Percentiles rank a stretch among this genome's conserved stretches.
Evolutionary conservation across 441 rosid genomes (phyloP).

Genomic region (Gossypium trilobum): DNA sequence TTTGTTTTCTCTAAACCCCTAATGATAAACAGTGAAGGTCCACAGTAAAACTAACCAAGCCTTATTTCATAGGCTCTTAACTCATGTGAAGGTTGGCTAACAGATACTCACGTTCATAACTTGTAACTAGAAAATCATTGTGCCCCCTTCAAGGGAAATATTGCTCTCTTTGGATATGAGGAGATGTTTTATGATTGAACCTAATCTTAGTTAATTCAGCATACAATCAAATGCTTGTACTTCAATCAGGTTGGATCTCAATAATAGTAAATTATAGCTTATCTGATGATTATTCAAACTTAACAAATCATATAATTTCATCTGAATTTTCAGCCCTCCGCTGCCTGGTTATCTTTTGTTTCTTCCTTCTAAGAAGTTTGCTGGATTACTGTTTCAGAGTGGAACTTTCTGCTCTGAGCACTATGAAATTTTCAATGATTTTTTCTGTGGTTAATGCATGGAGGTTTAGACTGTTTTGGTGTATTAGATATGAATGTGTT

Average conservation of each 20-base stretch:
- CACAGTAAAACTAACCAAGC: not conserved
- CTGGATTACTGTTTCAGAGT: not conserved
- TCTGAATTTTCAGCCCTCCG: not conserved
- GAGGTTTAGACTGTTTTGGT: not conserved
- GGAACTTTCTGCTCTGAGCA: not conserved
- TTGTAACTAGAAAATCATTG: not conserved
- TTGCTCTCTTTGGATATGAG: not conserved
- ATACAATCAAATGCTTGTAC: not conserved
- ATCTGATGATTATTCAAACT: not conserved
- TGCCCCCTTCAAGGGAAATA: not conserved
- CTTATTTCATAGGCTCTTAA: not conserved
- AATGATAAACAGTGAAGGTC: not conserved
- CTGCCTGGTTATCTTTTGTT: not conserved
- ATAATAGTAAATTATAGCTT: not conserved
- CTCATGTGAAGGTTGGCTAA: not conserved
- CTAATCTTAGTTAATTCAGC: not conserved
- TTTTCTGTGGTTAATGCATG: not conserved
- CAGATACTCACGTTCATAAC: not conserved
- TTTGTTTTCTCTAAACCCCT: not conserved
- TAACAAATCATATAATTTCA: not conserved
- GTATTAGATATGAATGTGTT: not conserved
- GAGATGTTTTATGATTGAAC: not conserved
- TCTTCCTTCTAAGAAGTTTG: not conserved
- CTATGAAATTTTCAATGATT: not conserved
- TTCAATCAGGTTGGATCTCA: constrained; percentile 1